Conservation (phyloP, 805 yeast species). For the Candida ficus region DNA sequence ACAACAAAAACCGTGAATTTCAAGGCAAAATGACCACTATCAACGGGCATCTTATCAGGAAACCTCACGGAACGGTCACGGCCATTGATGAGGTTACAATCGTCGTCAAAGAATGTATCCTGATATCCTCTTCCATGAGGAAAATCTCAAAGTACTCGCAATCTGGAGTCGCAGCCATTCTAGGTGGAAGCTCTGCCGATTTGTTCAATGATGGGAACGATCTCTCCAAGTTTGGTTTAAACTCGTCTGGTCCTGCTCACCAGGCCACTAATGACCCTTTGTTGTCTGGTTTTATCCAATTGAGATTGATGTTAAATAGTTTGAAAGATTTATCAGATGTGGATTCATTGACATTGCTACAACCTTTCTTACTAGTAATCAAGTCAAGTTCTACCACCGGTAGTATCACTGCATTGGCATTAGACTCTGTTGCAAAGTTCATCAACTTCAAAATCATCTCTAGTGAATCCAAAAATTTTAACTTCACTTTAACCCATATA, state of each 20-base stretch:
- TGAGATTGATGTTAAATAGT: slow-evolving; percentile 65
- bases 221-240: slow-evolving; percentile 24
- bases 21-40: slow-evolving; percentile 1
- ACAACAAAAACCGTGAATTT: neutral
- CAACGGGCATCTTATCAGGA: slow-evolving; percentile 3
- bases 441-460: slow-evolving; percentile 65
- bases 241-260: slow-evolving; percentile 10
- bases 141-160: slow-evolving; percentile 74
- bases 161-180: slow-evolving; percentile 78
- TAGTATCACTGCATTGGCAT: slow-evolving; percentile 73
- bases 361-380: slow-evolving; percentile 81
- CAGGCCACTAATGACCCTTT: slow-evolving; percentile 51
- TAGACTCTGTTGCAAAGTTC: slow-evolving; percentile 70
- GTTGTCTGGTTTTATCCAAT: slow-evolving; percentile 71
- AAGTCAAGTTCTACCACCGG: slow-evolving; percentile 86
- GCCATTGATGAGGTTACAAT: slow-evolving; percentile 76
- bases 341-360: slow-evolving; percentile 69
- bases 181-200: slow-evolving; percentile 55
- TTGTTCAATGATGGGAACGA: slow-evolving; percentile 44
- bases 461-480: slow-evolving; percentile 46
- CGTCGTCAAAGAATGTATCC: slow-evolving; percentile 83
- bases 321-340: slow-evolving; percentile 46
- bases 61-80: slow-evolving; percentile 7
- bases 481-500: slow-evolving; percentile 56
- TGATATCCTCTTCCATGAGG: slow-evolving; percentile 84